Percentiles rank a stretch among this genome's conserved stretches.
Evolutionary conservation across 2,329 filamentous ascomycete genomes (phyloP).

Genomic region (Botrytis byssoidea): DNA sequence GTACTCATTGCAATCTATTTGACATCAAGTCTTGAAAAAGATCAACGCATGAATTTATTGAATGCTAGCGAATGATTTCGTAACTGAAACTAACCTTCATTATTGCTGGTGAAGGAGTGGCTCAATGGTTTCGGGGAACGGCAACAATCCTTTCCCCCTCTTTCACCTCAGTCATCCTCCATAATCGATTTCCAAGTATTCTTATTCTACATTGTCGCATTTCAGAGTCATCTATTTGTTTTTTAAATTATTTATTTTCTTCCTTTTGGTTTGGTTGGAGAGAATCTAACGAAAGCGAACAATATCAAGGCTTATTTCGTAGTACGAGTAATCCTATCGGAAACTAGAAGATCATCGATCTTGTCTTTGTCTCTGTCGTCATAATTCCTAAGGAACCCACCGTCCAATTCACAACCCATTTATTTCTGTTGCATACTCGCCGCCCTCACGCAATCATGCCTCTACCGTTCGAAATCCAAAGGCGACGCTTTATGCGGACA

Average conservation of each 20-base stretch:
- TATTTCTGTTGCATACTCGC: background rate
- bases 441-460: slow-evolving; percentile 46
- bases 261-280: background rate
- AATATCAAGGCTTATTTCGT: background rate
- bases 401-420: background rate
- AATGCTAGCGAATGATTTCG: slow-evolving; percentile 8
- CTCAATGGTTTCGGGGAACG: slow-evolving; percentile 6
- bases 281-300: background rate
- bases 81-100: slow-evolving; percentile 7
- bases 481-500: slow-evolving; percentile 61
- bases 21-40: background rate
- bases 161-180: background rate
- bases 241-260: background rate
- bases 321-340: background rate
- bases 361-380: slow-evolving; percentile 20
- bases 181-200: background rate
- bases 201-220: background rate
- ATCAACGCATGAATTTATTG: background rate
- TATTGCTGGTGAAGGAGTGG: background rate
- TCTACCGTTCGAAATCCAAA: slow-evolving; percentile 51
- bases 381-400: slow-evolving; percentile 11
- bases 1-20: background rate
- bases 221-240: background rate
- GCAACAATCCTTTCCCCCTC: background rate
- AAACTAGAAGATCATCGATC: slow-evolving; percentile 3